Base-by-base conservation (phyloP, 2,329 filamentous ascomycete species). In the Colletotrichum phormii region DNA sequence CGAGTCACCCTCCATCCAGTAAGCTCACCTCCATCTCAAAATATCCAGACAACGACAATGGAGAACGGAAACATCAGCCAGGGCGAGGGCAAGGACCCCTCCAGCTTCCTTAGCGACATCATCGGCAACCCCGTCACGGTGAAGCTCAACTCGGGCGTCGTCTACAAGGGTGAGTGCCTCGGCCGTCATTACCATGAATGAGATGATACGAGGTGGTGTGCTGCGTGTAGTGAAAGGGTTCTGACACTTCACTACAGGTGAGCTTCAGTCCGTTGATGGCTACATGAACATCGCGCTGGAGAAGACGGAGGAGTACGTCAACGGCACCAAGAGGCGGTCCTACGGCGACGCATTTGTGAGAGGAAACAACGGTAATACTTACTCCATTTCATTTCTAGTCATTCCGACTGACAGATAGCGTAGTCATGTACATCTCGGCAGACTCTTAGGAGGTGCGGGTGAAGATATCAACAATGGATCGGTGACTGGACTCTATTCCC, bases 271-370 rank as follows among this genome's bases (percentile, higher is more conserved):
- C 0, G 96, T 99, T 62, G 97, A 99, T 83, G 97, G 97, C 64
- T 99, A 98, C 85, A 99, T 99, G 97, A 99, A 99, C 85, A 98
- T 99, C 81, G 96, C 97, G 13, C 90, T 99, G 35, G 97, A 99
- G 84, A 97, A 98, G 85, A 97, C 95, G 24, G 92, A 94, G 76
- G 97, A 99, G 84, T 95, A 92, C 78, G 93, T 98, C 77, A 93
- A 97, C 80, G 96, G 95, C 54, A 90, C 91, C 75, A 91, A 96
- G 84, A 90, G 93, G 78, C 90, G 94, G 78, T 93, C 90, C 67
- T 98, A 98, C 81, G 96, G 96, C 8, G 96, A 98, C 86, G 95
- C 96, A 5, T 98, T 98, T 82, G 94, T 98, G 71, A 90, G 96
- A 82, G 96, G 96, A 77, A 98, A 98, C 85, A 98, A 98, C 80